Percentiles rank a stretch among this genome's conserved stretches.
These are phyloP conservation scores for Fraxinus americana DNA, from an alignment of 257 asterid species.

Conservation along the genomic window DNA sequence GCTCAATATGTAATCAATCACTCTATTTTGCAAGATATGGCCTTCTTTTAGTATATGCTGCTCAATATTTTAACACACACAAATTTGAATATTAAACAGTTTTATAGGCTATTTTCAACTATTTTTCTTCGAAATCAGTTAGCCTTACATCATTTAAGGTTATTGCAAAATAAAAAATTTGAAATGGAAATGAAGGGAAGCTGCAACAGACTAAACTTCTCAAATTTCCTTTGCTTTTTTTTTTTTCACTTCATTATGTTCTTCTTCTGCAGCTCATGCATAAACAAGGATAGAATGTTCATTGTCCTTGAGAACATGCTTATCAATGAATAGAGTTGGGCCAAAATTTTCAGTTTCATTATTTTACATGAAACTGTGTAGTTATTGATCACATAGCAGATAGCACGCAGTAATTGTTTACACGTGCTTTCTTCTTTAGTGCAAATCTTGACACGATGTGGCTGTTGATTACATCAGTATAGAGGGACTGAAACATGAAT, in stretches of 20 bases:
- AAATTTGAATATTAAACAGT: neutral
- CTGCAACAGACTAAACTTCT: neutral
- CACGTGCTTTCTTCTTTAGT: neutral
- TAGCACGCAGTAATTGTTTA: neutral
- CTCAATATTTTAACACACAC: neutral
- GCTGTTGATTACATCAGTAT: neutral
- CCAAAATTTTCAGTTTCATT: neutral
- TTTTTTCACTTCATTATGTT: neutral
- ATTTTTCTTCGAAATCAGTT: neutral
- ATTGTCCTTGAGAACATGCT: neutral
- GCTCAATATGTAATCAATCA: constrained; percentile 79
- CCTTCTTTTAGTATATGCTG: neutral
- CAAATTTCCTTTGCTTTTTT: neutral
- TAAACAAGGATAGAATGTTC: neutral
- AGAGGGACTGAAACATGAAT: neutral
- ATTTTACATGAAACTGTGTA: no score
- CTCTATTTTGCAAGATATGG: constrained; percentile 11
- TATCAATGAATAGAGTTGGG: neutral
- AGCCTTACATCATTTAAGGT: neutral
- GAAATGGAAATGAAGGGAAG: neutral
- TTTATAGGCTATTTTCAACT: neutral
- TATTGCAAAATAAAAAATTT: no score
- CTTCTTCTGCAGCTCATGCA: neutral
- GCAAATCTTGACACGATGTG: neutral
- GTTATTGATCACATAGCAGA: neutral